Base-by-base conservation (phyloP, 202 grass and related monocot species). In the Zizania palustris region DNA sequence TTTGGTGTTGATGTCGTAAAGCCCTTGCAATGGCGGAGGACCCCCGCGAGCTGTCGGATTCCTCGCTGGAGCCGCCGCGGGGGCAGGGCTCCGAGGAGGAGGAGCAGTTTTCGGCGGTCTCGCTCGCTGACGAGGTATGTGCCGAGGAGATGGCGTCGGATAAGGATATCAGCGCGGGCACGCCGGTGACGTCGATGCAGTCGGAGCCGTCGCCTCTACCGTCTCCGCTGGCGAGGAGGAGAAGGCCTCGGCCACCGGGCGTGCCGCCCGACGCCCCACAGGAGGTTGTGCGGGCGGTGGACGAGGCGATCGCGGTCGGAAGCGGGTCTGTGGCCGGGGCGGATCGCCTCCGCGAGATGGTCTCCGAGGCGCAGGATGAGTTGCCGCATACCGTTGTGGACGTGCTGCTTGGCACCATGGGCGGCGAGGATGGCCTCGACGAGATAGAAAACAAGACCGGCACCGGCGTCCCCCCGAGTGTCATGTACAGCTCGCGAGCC, bases 321-420 rank as follows among this genome's bases (percentile, higher is more conserved):
- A 36, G 60, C 18, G 87, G 45, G 11, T 15, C 49, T 18, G 66
- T 44, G 42, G 94, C 74, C 11, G 74, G 71, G 63, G 16, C 84
- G 59, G 77, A 80, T 60, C 77, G 72, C 46, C 85, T 98, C 58
- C 68, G 45, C 49, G 77, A 63, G 34, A 69, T 98, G 80, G 83
- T 83, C 11, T 85, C 83, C 5, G 74, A 83, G 18, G 86, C 77
- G 41, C 64, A 77, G 68, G 86, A 77, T 15, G 86, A 82, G 69
- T 64, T 92, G 50, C 83, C 87, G 16, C 82, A 87, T 81, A 77
- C 85, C 11, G 83, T 94, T 38, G 89, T 98, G 12, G 91, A 98
- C 20, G 89, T 88, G 73, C 89, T 98, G 70, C 91, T 98, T 7
- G 73, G 60, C n/a, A 87, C 91, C 53, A 98, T 98, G 91, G 89